A percentile compares a stretch with the other conserved stretches of the same genome.
Conservation (phyloP, 2,329 filamentous ascomycete genomes). For the Aspergillus ochraceus region DNA sequence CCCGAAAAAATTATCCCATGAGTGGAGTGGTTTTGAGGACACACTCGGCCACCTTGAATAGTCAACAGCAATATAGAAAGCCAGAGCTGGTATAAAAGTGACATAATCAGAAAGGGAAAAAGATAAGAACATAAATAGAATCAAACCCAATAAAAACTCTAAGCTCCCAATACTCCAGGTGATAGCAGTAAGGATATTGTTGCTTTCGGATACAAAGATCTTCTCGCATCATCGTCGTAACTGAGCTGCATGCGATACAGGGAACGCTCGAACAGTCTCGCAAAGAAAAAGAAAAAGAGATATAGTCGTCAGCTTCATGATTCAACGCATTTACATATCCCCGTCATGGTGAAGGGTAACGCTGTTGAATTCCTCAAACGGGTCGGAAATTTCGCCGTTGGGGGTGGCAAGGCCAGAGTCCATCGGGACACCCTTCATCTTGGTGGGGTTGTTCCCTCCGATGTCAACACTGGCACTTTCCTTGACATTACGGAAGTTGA, state of each 20-base stretch:
- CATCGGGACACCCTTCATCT: constrained; percentile 74
- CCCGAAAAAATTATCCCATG: constrained; percentile 12
- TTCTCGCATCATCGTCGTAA: constrained; percentile 37
- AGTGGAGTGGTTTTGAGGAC: not conserved
- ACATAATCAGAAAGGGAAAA: constrained; percentile 1
- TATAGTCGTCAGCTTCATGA: constrained; percentile 7
- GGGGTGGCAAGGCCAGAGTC: constrained; percentile 85
- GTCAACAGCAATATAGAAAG: constrained; percentile 1
- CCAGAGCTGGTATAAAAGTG: constrained; percentile 4
- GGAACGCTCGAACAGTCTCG: constrained; percentile 17
- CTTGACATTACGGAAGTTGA: constrained; percentile 98
- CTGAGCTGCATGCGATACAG: constrained; percentile 15
- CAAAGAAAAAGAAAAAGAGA: constrained; percentile 11
- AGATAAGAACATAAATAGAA: constrained; percentile 1
- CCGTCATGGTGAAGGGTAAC: constrained; percentile 96
- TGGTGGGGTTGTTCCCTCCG: constrained; percentile 43
- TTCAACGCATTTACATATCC: constrained; percentile 48
- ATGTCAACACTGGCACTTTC: constrained; percentile 91
- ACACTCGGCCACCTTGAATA: not conserved
- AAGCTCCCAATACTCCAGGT: constrained; percentile 28
- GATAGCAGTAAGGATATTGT: constrained; percentile 22
- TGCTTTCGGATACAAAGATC: constrained; percentile 28
- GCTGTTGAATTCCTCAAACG: constrained; percentile 98
- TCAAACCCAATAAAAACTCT: constrained; percentile 18
- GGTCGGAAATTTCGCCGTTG: constrained; percentile 77